Evolutionary conservation across 164 flowering plant genomes (phyloP), one percentile per base, ranked within the genome.

Genomic region (Houttuynia cordata): DNA sequence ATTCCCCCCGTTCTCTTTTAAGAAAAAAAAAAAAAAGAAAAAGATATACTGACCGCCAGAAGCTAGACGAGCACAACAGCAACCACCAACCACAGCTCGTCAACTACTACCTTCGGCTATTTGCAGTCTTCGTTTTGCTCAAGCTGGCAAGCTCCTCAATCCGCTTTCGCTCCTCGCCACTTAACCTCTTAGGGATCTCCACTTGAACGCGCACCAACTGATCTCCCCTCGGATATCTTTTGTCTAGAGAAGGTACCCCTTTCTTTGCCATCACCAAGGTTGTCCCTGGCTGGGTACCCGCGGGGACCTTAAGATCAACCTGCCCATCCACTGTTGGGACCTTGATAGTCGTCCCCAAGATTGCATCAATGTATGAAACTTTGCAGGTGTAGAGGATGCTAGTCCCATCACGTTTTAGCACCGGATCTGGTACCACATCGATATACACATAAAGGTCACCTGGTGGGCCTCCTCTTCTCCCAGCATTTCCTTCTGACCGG

Each of bases 281-380:
- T 1, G 96, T 82, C 53, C 79, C 80, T 0, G 98, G 98, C 61
- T 93, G 98, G 0, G 97, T 90, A 18, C 97, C 98, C 12, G 94
- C 69, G 7, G 98, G 98, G 62, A 93, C 75, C 76, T 85, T 90
- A 64, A 93, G 66, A 69, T 90, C 98, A 12, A 84, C 92, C 78
- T 75, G 79, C 59, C 98, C 98, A 60, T 93, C 98, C 18, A 93
- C 96, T 0, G 97, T 93, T 0, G 98, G 98, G 34, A 93, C 98
- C 74, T 88, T 90, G 49, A 82, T 60, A 9, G 83, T 78, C 8
- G 97, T 90, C 21, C 98, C 97, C 57, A 93, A 67, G 42, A 93
- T 93, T 17, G 98, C 98, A 70, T 93, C 98, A 47, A 78, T 75
- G 59, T 93, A 93, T 0, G 98, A 84, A 45, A 93, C 84, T 71